Percentiles rank a stretch among this genome's conserved stretches.
These are phyloP conservation scores for Pseudonectria foliicola DNA, from an alignment of 2,329 filamentous ascomycete genomes.

Conservation along the genomic window DNA sequence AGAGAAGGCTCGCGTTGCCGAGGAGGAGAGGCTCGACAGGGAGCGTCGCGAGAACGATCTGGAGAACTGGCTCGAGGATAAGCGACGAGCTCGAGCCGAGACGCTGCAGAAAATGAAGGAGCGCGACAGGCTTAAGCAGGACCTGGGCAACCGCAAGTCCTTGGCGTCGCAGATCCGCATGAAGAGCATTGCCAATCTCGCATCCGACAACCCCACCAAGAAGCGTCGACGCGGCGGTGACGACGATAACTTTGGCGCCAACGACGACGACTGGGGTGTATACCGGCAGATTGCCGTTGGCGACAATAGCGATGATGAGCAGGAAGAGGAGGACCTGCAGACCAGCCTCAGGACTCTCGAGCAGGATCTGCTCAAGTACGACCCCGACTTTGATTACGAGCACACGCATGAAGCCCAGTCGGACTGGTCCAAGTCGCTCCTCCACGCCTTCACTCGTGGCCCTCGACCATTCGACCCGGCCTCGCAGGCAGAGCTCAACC, in stretches of 20 bases:
- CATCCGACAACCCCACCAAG: constrained; percentile 77
- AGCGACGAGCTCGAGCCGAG: constrained; percentile 63
- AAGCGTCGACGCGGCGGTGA: constrained; percentile 82
- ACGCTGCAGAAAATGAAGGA: constrained; percentile 84
- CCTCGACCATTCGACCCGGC: constrained; percentile 79
- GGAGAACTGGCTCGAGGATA: constrained; percentile 79
- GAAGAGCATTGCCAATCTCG: constrained; percentile 95
- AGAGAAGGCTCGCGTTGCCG: constrained; percentile 76
- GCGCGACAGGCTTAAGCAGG: constrained; percentile 83
- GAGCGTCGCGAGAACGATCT: constrained; percentile 79
- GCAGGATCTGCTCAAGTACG: constrained; percentile 75
- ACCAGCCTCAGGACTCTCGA: constrained; percentile 70
- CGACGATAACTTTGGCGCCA: constrained; percentile 93
- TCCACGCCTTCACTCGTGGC: constrained; percentile 86
- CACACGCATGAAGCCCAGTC: constrained; percentile 86
- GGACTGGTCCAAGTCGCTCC: constrained; percentile 87
- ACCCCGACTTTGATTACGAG: constrained; percentile 84
- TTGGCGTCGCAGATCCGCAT: constrained; percentile 94
- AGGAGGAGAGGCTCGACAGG: constrained; percentile 76
- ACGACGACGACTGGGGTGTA: constrained; percentile 97
- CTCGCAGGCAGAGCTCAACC: constrained; percentile 71
- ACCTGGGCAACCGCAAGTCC: constrained; percentile 93
- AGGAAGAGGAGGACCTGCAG: constrained; percentile 83
- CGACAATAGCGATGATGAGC: constrained; percentile 75
- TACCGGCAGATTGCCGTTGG: constrained; percentile 89